Evolutionary conservation across 768 basidiomycete genomes (phyloP).

Genomic region (Boletus edulis): DNA sequence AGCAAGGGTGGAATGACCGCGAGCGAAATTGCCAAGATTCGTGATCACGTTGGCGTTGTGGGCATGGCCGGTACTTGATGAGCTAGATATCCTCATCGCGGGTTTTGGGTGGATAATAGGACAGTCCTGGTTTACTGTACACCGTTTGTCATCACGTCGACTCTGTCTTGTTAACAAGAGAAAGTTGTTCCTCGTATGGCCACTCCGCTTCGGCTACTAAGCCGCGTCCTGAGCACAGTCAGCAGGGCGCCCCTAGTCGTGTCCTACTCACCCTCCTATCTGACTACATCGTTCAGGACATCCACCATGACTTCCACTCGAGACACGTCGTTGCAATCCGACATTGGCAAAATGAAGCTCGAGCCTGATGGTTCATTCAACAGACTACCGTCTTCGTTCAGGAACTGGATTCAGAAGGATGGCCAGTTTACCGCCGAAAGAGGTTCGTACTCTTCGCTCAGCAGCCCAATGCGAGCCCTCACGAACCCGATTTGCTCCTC

Average conservation of each 20-base stretch:
- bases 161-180: not conserved
- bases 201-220: constrained; percentile 3
- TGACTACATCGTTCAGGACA: not conserved
- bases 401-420: constrained; percentile 52
- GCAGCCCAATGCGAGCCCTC: too few relatives aligned
- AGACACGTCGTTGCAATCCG: constrained; percentile 40
- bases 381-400: constrained; percentile 49
- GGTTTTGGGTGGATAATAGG: constrained; percentile 2
- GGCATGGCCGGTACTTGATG: constrained; percentile 84
- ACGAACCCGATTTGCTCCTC: not conserved
- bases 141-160: constrained; percentile 8
- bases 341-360: constrained; percentile 54
- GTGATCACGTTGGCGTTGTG: constrained; percentile 81
- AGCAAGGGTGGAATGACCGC: constrained; percentile 80
- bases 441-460: constrained; percentile 45
- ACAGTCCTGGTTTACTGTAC: constrained; percentile 5
- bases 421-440: constrained; percentile 71
- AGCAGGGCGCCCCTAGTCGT: constrained; percentile 5
- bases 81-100: not conserved
- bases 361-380: constrained; percentile 68
- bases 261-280: not conserved
- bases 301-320: constrained; percentile 28
- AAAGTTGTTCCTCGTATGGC: constrained; percentile 20
- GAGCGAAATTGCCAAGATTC: constrained; percentile 87
- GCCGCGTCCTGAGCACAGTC: not conserved